Base-by-base conservation (phyloP, 2,329 filamentous ascomycete genomes). In the Phaeosphaeriaceae sp. region DNA sequence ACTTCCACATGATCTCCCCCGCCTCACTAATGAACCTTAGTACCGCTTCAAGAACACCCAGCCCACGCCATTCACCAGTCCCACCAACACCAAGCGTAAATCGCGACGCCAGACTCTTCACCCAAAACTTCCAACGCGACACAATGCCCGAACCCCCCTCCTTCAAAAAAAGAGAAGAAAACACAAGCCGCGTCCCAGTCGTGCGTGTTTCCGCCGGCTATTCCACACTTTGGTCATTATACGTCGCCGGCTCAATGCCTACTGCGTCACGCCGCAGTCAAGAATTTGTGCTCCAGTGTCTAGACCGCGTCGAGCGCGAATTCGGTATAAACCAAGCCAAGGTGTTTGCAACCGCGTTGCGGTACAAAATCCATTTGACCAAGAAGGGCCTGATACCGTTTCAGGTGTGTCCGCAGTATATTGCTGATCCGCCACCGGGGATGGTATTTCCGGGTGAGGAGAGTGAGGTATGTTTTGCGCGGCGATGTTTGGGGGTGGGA, bases 231-330 rank as follows among this genome's bases (percentile, higher is more conserved):
- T 73, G 69, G 69, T 57, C 68, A 4, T 45, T 73, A 6, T 73
- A 60, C 35, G 57, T 72, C 3, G 64, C 68, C 0, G 69, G 64
- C 16, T 38, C 65, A 7, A 70, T 61, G 50, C 63, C 64, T 1
- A 59, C 61, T 1, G 68, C 69, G 0, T 61, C 58, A 1, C 48
- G 52, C 0, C 34, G 60, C 12, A 58, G 56, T 13, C 66, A 69
- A 35, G 53, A 60, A n/a, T 72, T 55, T 32, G 54, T 65, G 0
- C 21, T 63, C 6, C 44, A 37, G 2, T 61, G 86, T 8, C 75
- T 90, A 49, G 84, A 87, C 71, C 80, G 86, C 66, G 87, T 89
- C 61, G 84, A 83, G 55, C 83, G 35, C 4, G 67, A 70, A 21
- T 72, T 71, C 42, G 70, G 70, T 0, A 64, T 73, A 37, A 66